These are phyloP conservation scores for Infundibulicybe gibba DNA, from an alignment of 768 basidiomycete genomes.

Conservation along the genomic window DNA sequence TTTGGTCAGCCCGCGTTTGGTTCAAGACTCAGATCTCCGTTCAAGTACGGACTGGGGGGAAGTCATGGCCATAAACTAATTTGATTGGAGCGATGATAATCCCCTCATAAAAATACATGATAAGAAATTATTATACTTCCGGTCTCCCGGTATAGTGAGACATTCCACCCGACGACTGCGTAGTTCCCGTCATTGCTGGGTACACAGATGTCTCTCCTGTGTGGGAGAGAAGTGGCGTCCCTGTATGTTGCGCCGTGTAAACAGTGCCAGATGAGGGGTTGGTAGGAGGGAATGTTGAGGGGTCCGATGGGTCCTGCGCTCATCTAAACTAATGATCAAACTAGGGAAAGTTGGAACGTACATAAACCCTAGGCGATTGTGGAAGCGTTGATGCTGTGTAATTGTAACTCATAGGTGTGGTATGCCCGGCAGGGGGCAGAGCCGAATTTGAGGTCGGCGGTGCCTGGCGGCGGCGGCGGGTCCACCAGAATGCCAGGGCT, in stretches of 20 bases:
- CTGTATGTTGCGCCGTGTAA: background rate
- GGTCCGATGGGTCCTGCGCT: constrained; percentile 34
- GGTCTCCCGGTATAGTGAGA: constrained; percentile 28
- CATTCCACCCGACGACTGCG: constrained; percentile 4
- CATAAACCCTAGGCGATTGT: constrained; percentile 32
- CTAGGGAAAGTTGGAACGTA: constrained; percentile 10
- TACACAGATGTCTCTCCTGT: constrained; percentile 8
- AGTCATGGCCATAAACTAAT: constrained; percentile 2
- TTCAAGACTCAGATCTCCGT: too few species aligned
- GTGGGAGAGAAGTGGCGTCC: background rate
- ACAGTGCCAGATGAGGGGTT: constrained; percentile 4
- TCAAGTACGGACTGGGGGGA: too few species aligned
- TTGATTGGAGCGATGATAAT: constrained; percentile 2
- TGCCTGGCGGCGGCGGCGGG: constrained; percentile 18
- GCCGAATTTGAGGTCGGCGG: constrained; percentile 18
- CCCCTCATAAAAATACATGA: background rate
- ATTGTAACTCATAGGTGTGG: constrained; percentile 16
- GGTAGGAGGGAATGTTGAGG: constrained; percentile 34
- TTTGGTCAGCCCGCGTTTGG: too few species aligned
- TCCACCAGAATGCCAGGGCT: constrained; percentile 23
- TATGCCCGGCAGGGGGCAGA: background rate
- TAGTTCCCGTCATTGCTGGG: constrained; percentile 14
- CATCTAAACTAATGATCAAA: constrained; percentile 3
- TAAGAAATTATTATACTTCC: constrained; percentile 15
- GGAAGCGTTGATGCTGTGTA: constrained; percentile 14